Base-by-base conservation (phyloP, 305 asterid species). In the Fraxinus platypoda region DNA sequence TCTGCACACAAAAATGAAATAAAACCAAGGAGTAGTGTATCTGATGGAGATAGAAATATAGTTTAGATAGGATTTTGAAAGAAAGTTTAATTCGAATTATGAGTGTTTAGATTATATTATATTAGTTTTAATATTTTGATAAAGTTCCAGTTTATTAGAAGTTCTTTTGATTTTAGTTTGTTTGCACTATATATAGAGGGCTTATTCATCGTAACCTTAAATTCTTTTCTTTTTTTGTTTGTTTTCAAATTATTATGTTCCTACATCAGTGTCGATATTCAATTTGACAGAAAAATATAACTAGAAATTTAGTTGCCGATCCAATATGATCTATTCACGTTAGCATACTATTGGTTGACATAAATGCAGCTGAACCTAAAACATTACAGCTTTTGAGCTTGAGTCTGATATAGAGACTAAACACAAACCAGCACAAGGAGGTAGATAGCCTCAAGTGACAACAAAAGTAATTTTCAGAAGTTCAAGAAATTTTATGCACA, bases 281-380 rank as follows among this genome's bases (percentile, higher is more conserved):
- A 13, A 54, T 82, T 78, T 25, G 82, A 49, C 52, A 2, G 54
- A 43, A 70, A 78, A 78, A 59, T 52, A 66, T 59, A 19, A 62
- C 37, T 73, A 74, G 35, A 43, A 78, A 46, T 78, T 34, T 38
- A 73, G 41, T 33, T 35, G 21, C 26, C 28, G 23, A 31, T 26
- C 52, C 19, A 15, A 77, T 28, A 57, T 30, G 54, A 46, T 33
- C 17, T 57, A 52, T 21, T 30, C 74, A 30, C n/a, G 25, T 54
- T 78, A 68, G 74, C 21, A 68, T 11, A 68, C 74, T 28, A 68
- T 68, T 0, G 76, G 41, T 33, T 71, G 46, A 31, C 17, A 15
- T 71, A 13, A 71, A 71, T 6, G 13, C 41, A 33, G 76, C 25
- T 33, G 43, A 71, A 21, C 76, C 43, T 30, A 71, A 30, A 71